These are phyloP conservation scores for Sporisorium sorghi DNA, from an alignment of 1,284 basidiomycete genomes.

Conservation along the genomic window DNA sequence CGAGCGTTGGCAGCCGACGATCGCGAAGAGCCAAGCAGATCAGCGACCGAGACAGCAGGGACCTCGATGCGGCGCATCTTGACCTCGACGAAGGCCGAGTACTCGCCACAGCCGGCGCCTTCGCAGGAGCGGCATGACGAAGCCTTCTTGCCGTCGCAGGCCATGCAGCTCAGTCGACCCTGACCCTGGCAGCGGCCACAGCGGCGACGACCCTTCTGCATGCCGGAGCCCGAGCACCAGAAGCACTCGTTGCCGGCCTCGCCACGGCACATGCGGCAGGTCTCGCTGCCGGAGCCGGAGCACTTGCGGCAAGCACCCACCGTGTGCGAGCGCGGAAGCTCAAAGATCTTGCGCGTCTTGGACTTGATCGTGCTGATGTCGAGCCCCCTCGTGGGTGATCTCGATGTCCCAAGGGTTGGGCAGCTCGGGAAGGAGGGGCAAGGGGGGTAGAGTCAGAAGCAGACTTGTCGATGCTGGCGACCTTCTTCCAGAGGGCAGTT, in stretches of 20 bases:
- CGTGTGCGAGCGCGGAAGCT: constrained; percentile 43
- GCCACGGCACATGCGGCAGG: constrained; percentile 49
- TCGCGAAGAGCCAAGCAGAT: constrained; percentile 30
- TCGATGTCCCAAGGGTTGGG: constrained; percentile 55
- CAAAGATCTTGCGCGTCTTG: constrained; percentile 57
- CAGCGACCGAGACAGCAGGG: constrained; percentile 53
- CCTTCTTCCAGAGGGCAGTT: constrained; percentile 42
- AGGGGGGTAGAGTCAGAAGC: constrained; percentile 12
- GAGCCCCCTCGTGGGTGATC: constrained; percentile 47
- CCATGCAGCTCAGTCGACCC: constrained; percentile 46
- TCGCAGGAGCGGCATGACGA: constrained; percentile 51
- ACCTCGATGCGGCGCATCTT: constrained; percentile 56
- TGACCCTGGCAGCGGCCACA: constrained; percentile 56
- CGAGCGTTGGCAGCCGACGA: constrained; percentile 21
- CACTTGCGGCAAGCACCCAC: constrained; percentile 47
- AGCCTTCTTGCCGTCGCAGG: constrained; percentile 47
- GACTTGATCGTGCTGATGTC: constrained; percentile 45
- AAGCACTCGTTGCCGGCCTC: constrained; percentile 57
- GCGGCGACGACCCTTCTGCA: constrained; percentile 50
- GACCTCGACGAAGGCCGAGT: constrained; percentile 55
- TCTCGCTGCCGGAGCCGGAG: constrained; percentile 43
- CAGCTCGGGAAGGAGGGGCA: constrained; percentile 48
- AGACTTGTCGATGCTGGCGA: constrained; percentile 26
- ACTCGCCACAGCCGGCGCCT: constrained; percentile 45
- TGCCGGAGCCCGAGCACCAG: constrained; percentile 56